Evolutionary conservation across 768 basidiomycete species (phyloP), one percentile per base, ranked within the genome.

Genomic region (Suillus clintonianus): DNA sequence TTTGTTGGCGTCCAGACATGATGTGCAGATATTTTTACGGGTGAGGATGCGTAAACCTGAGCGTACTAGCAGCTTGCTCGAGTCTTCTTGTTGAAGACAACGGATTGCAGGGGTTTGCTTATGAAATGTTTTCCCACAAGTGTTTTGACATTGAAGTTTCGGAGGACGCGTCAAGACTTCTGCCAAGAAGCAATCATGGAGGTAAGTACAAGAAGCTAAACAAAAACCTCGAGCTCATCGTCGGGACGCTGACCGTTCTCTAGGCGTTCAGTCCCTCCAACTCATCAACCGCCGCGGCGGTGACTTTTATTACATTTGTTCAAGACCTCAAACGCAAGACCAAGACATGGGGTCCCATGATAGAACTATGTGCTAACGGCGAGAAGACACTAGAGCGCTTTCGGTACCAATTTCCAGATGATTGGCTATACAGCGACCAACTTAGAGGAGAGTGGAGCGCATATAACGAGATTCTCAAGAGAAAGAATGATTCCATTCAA

Each of bases 391-490:
- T 99, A 62, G 96, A 99, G 76, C 86, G 96, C 60, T 98, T 99
- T 77, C 82, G 97, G 79, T 99, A 93, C 79, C 94, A 97, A 70
- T 99, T 99, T 71, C 91, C 94, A 3, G 88, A 92, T 51, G 97
- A 99, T 71, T 99, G 97, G 97, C 88, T 99, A 0, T 97, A 99
- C 76, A 95, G 94, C 68, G 97, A 99, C 75, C 97, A 98, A 74
- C 86, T 99, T 54, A 86, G 93, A 65, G 95, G 95, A 22, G 97
- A 99, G 80, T 99, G 97, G 97, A 92, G 92, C 72, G 95, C 97
- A 34, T 99, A 96, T 80, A 94, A 95, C 68, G 97, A 99, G 79
- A 98, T 99, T 63, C 81, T 99, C 75, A 95, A 95, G 82, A 84
- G 97, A 70, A 99, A 99, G 88, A 97, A 95, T 68, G 95, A 95